Evolutionary conservation across 2,329 filamentous ascomycete genomes (phyloP).

Genomic region (Pseudogymnoascus sp.): DNA sequence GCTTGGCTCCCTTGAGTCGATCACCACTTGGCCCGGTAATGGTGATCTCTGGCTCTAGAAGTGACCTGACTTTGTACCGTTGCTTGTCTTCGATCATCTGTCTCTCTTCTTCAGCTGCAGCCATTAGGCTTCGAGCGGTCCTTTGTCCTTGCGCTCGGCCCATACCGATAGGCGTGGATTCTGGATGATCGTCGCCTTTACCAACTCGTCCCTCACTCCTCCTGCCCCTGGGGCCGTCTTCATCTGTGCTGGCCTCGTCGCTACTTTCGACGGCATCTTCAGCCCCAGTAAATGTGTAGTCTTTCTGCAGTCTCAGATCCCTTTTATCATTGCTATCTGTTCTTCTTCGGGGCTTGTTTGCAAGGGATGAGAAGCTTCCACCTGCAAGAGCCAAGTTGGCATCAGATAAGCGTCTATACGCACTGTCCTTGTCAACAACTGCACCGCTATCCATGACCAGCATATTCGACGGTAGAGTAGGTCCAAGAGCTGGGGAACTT

Average conservation of each 20-base stretch:
- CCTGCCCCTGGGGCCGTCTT: constrained; percentile 56
- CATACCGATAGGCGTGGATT: constrained; percentile 28
- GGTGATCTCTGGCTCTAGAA: constrained; percentile 55
- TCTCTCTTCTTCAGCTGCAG: constrained; percentile 74
- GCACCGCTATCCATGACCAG: constrained; percentile 54
- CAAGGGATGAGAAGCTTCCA: constrained; percentile 49
- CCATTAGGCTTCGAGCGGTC: constrained; percentile 56
- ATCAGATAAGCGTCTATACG: constrained; percentile 66
- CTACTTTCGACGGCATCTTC: constrained; percentile 26
- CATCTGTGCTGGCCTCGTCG: constrained; percentile 50
- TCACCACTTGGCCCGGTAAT: constrained; percentile 58
- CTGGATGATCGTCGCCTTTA: constrained; percentile 30
- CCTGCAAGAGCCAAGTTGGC: constrained; percentile 58
- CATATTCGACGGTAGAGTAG: constrained; percentile 25
- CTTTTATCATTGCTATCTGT: constrained; percentile 17
- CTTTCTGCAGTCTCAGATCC: constrained; percentile 24
- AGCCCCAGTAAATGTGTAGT: constrained; percentile 22
- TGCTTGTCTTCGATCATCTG: constrained; percentile 33
- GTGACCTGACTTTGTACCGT: constrained; percentile 25
- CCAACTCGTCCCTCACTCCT: constrained; percentile 40
- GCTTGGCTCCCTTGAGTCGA: constrained; percentile 47
- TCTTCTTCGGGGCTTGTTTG: constrained; percentile 20
- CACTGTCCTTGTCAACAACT: constrained; percentile 59
- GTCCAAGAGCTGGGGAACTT: constrained; percentile 20
- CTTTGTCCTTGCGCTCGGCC: constrained; percentile 33